These are phyloP conservation scores for Schoenoplectus tabernaemontani DNA, from an alignment of 202 grass and related monocot species.

Conservation along the genomic window DNA sequence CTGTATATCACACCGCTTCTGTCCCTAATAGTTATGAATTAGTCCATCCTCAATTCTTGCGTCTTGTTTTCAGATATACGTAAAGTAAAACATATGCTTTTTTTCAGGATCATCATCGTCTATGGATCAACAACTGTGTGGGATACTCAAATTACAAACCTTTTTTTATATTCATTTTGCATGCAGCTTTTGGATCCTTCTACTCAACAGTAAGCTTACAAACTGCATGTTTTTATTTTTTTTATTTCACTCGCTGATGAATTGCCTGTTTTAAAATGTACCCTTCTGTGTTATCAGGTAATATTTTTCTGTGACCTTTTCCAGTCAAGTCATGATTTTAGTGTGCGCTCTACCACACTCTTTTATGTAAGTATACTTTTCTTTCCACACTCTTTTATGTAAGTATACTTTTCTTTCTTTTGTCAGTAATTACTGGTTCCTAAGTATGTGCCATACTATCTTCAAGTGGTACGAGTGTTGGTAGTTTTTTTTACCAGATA, in stretches of 20 bases:
- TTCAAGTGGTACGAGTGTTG: background rate
- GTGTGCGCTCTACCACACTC: constrained; percentile 39
- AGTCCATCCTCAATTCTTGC: background rate
- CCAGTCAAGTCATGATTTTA: constrained; percentile 50
- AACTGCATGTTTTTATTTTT: background rate
- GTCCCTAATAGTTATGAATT: background rate
- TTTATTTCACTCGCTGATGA: background rate
- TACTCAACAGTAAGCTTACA: constrained; percentile 58
- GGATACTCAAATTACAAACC: constrained; percentile 91
- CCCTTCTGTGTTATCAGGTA: constrained; percentile 34
- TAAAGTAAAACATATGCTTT: constrained; percentile 22
- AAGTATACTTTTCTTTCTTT: constrained; percentile 30
- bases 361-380: too few relatives aligned
- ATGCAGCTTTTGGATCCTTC: constrained; percentile 74
- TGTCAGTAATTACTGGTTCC: background rate
- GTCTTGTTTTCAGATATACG: constrained; percentile 8
- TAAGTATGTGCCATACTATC: background rate
- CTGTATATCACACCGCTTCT: background rate
- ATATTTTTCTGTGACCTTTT: constrained; percentile 62
- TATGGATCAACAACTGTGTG: constrained; percentile 95
- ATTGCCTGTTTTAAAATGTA: background rate
- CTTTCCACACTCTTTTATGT: too few relatives aligned
- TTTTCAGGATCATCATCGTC: constrained; percentile 91
- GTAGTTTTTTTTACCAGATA: background rate
- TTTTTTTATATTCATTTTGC: constrained; percentile 72